Evolutionary conservation across 2,329 filamentous ascomycete genomes (phyloP).

Genomic region (Trematosphaeria pertusa): DNA sequence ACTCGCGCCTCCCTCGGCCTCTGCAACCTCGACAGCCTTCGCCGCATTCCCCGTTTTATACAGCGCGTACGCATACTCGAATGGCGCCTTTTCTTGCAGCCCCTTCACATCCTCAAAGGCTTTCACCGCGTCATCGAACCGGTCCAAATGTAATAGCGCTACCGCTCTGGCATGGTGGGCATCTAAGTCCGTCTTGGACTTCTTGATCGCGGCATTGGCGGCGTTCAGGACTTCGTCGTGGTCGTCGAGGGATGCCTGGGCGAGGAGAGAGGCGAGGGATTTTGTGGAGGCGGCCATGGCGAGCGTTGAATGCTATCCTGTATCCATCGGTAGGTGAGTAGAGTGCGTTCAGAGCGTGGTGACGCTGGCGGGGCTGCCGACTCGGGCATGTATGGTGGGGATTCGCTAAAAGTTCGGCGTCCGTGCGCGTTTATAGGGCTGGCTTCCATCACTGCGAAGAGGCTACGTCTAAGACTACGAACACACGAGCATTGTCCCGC

Average conservation of each 20-base stretch:
- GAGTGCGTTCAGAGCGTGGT: too few species aligned
- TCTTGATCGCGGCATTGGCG: constrained; percentile 64
- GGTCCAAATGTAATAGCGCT: constrained; percentile 81
- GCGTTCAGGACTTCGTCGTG: constrained; percentile 76
- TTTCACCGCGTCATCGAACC: constrained; percentile 77
- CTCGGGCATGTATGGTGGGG: constrained; percentile 1
- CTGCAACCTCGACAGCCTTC: constrained; percentile 65
- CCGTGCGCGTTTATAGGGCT: neutral
- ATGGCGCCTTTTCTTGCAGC: constrained; percentile 65
- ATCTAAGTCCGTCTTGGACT: constrained; percentile 64
- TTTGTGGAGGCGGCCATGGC: constrained; percentile 50
- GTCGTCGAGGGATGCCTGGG: constrained; percentile 68
- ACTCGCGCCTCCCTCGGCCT: constrained; percentile 40
- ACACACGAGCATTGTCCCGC: too few species aligned
- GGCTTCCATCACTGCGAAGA: neutral
- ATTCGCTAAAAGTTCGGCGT: neutral
- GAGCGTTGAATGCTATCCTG: constrained; percentile 24
- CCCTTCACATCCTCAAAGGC: constrained; percentile 68
- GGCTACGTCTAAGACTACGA: too few species aligned
- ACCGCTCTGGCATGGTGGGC: constrained; percentile 75
- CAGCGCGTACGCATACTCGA: constrained; percentile 82
- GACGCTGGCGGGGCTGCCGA: too few species aligned
- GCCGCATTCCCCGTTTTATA: constrained; percentile 78
- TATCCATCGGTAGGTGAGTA: constrained; percentile 35
- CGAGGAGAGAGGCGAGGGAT: constrained; percentile 63